phyloP scores from a whole-genome alignment of 2,329 filamentous ascomycete species.

The Aspergillus fischeri region DNA sequence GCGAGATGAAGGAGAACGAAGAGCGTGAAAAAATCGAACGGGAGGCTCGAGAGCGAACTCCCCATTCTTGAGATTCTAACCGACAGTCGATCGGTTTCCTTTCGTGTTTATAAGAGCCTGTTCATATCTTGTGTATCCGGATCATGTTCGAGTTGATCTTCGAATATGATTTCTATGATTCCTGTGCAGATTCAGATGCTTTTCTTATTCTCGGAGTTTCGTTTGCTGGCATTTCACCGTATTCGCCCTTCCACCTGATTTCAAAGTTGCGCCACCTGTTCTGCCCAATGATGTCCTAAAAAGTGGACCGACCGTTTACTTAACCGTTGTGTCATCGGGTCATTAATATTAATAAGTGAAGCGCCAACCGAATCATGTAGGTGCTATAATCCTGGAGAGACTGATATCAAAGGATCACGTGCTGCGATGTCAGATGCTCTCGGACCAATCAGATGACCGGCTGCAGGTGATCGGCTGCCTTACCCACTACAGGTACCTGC shows the following conservation, averaged over 20 bases:
- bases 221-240: neutral
- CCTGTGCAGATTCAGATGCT: slow-evolving; percentile 17
- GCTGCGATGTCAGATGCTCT: neutral
- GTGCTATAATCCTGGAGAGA: neutral
- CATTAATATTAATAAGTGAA: neutral
- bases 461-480: neutral
- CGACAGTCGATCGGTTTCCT: slow-evolving; percentile 14
- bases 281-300: neutral
- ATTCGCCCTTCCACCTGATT: neutral
- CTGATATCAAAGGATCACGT: neutral
- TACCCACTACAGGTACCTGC: neutral
- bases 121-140: neutral
- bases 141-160: slow-evolving; percentile 14
- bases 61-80: slow-evolving; percentile 15
- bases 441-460: neutral
- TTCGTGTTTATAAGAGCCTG: slow-evolving; percentile 3
- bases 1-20: slow-evolving; percentile 85
- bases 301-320: neutral
- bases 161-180: slow-evolving; percentile 32
- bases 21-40: slow-evolving; percentile 65
- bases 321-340: neutral
- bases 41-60: slow-evolving; percentile 46
- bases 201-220: slow-evolving; percentile 2
- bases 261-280: neutral
- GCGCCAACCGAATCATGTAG: neutral